Conservation (phyloP, 106 monocot genomes). For the Chionographis japonica region DNA sequence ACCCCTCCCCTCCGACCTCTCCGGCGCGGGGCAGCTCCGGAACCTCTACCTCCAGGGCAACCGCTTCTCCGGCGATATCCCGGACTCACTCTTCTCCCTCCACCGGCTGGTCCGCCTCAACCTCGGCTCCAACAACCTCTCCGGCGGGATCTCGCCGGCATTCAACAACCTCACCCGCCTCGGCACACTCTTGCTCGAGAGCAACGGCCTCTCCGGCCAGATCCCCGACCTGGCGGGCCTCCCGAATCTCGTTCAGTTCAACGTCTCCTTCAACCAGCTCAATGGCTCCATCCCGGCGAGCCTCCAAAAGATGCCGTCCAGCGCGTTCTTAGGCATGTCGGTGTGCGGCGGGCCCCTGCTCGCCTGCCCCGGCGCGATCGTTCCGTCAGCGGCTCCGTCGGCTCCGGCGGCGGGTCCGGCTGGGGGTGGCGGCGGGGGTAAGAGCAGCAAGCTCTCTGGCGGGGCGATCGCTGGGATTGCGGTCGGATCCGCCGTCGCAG, state of each 20-base stretch:
- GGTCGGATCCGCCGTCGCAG: constrained; percentile 19
- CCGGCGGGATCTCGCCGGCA: constrained; percentile 47
- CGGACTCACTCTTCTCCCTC: constrained; percentile 22
- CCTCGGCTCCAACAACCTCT: constrained; percentile 55
- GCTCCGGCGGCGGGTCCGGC: neutral
- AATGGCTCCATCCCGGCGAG: constrained; percentile 62
- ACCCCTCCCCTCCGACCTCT: constrained; percentile 56
- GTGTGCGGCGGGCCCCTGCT: constrained; percentile 59
- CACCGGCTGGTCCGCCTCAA: constrained; percentile 46
- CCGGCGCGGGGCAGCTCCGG: constrained; percentile 30
- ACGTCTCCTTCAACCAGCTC: constrained; percentile 76
- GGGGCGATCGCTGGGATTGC: constrained; percentile 46
- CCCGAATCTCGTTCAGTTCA: constrained; percentile 44
- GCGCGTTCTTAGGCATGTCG: constrained; percentile 47
- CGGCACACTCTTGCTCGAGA: constrained; percentile 45
- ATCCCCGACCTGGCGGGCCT: constrained; percentile 46
- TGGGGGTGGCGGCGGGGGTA: neutral
- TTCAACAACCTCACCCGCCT: constrained; percentile 53
- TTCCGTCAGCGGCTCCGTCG: constrained; percentile 14
- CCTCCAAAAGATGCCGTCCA: constrained; percentile 29
- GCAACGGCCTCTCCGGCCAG: constrained; percentile 50
- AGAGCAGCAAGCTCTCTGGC: constrained; percentile 32
- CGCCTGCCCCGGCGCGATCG: constrained; percentile 37
- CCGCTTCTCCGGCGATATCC: constrained; percentile 55
- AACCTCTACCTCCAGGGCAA: constrained; percentile 66